Evolutionary conservation across 306 rosid genomes (phyloP), one percentile per base, ranked within the genome.

Genomic region (Fragaria ananassa): DNA sequence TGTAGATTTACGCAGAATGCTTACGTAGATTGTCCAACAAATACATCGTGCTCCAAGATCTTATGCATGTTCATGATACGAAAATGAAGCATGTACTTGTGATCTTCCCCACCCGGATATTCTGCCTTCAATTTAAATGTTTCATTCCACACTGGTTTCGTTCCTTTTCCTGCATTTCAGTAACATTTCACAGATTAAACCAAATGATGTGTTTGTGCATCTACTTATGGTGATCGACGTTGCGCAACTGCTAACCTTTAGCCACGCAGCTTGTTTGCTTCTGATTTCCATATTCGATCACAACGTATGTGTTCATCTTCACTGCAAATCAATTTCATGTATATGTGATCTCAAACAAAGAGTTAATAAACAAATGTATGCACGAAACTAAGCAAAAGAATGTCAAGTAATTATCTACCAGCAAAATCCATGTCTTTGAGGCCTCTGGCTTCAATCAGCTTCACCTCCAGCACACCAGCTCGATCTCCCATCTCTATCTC

Each of bases 221-320:
- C 15, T 25, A 68, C 10, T 4, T 14, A 2, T 47, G 27, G 21
- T 11, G 65, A 6, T 35, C 12, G 61, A 39, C 23, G 14, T 12
- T 35, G 11, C 15, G 63, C 44, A 41, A 11, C 9, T 58, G 46
- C 62, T 46, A 4, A 78, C 77, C 77, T 78, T 74, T 11, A 41
- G 56, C 72, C 10, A 51, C 34, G 34, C 17, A 23, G 72, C 82
- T 78, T 21, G 29, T 71, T 3, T 42, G 41, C 72, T 49, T 54
- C 35, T 63, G 77, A 71, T 71, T 63, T 61, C 77, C 46, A 78
- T 72, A 78, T 51, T 44, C 72, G 37, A 79, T 72, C n/a, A 79
- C 57, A 41, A 72, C 68, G 25, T 15, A 78, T 0, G 72, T 42
- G 60, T 71, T 61, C 72, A 78, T 78, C 71, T 78, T 71, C 51